Evolutionary conservation across 768 basidiomycete species (phyloP).

Genomic region (Psilocybe cyanescens): DNA sequence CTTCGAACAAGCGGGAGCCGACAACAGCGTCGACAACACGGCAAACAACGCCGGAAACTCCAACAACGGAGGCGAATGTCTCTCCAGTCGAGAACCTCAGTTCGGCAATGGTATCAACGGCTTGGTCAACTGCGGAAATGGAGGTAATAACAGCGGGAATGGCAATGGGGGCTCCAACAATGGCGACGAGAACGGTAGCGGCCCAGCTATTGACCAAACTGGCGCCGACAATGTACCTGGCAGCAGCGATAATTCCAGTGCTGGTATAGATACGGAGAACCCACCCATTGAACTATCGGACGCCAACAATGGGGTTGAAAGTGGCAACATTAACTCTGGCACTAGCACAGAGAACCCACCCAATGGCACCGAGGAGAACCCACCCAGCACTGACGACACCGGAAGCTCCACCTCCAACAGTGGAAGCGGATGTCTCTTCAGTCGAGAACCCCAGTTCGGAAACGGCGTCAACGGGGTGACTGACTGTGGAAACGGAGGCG

Average conservation of each 20-base stretch:
- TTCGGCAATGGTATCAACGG: background rate
- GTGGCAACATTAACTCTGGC: too few relatives aligned
- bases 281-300: too few relatives aligned
- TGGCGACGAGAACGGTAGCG: background rate
- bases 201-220: too few relatives aligned
- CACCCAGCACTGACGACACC: too few relatives aligned
- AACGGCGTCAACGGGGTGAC: background rate
- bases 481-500: background rate
- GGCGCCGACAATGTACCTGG: too few relatives aligned
- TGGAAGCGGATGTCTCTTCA: background rate
- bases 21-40: background rate
- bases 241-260: too few relatives aligned
- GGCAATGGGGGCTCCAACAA: background rate
- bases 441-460: background rate
- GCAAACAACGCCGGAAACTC: background rate
- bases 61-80: background rate
- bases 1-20: background rate
- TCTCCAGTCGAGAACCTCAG: background rate
- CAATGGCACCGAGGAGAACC: too few relatives aligned
- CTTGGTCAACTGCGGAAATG: background rate
- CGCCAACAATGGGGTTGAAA: too few relatives aligned
- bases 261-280: too few relatives aligned
- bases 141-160: background rate
- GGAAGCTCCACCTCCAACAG: background rate
- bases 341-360: too few relatives aligned